These are phyloP conservation scores for Sphaerostilbella broomeana DNA, from an alignment of 2,329 filamentous ascomycete genomes.

Conservation along the genomic window DNA sequence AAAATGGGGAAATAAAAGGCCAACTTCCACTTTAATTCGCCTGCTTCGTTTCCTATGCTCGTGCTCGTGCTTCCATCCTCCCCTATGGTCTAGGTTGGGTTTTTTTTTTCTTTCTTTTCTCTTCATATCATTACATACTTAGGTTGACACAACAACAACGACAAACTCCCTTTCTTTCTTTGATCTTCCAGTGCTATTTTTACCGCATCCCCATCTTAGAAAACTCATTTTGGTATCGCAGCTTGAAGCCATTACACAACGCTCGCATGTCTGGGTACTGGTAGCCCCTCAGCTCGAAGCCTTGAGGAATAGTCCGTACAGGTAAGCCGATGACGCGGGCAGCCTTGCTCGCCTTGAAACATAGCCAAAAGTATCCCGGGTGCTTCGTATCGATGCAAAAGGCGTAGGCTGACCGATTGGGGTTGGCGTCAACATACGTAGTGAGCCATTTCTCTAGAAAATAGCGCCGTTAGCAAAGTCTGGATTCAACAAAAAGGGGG, in stretches of 20 bases:
- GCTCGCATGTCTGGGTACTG: constrained; percentile 92
- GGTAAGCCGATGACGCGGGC: constrained; percentile 71
- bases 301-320: constrained; percentile 87
- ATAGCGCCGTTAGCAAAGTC: no score
- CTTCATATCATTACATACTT: no score
- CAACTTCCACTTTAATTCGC: no score
- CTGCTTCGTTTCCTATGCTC: no score
- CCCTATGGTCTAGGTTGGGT: no score
- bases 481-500: no score
- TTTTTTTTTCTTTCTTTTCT: no score
- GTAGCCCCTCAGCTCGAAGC: constrained; percentile 82
- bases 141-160: no score
- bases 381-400: constrained; percentile 93
- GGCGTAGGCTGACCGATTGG: constrained; percentile 84
- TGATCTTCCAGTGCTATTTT: constrained; percentile 2
- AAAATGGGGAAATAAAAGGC: no score
- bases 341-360: constrained; percentile 83
- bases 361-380: constrained; percentile 90
- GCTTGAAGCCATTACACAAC: constrained; percentile 94
- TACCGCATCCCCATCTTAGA: constrained; percentile 48
- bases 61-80: no score
- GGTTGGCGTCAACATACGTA: constrained; percentile 94
- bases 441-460: constrained; percentile 95
- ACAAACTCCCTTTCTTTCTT: no score
- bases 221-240: constrained; percentile 63